Base-by-base conservation (phyloP, 805 yeast genomes). In the Ogataea saltuana region DNA sequence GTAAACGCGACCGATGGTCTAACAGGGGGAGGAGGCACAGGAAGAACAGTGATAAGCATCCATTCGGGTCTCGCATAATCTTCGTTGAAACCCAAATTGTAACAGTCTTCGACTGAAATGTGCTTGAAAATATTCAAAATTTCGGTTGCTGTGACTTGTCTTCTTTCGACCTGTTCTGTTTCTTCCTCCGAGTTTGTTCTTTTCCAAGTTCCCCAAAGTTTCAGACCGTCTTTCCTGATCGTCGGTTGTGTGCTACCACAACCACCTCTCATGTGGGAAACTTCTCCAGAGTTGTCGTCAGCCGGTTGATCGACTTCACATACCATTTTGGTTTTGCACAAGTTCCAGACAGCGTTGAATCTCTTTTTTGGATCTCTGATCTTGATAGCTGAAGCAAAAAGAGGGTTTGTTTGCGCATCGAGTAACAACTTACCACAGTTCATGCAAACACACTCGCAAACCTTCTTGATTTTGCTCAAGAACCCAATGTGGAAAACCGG, bases 21-120 rank as follows among this genome's bases (percentile, higher is more conserved):
- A 25, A 93, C 99, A 26, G 97, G 98, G 49, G 99, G 99, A 39
- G 99, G 99, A 33, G 99, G 99, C 15, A 93, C 99, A 1, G 99
- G 99, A 58, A 93, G 74, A n/a, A 93, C 98, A 2, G 98, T 89
- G 54, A 93, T 79, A 48, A 93, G 76, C 82, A 93, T 80, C 99
- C 99, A 93, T 69, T 93, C 99, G 2, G 99, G 99, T 58, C 99
- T 83, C 2, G 99, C 93, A 59, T 88, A 93, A 62, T 93, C 97
- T 63, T 89, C 95, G 61, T 86, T 88, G 68, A 93, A 84, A 4
- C 99, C 99, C 48, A 93, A 64, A 54, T 78, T 81, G 34, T 66
- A 72, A 49, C 95, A 81, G 63, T 93, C 99, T 59, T 85, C 85
- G 13, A 85, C 74, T 28, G 88, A 80, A 41, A 93, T 93, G 64